phyloP scores from a whole-genome alignment of 495 filamentous ascomycete genomes.

The Umbilicaria muhlenbergii region DNA sequence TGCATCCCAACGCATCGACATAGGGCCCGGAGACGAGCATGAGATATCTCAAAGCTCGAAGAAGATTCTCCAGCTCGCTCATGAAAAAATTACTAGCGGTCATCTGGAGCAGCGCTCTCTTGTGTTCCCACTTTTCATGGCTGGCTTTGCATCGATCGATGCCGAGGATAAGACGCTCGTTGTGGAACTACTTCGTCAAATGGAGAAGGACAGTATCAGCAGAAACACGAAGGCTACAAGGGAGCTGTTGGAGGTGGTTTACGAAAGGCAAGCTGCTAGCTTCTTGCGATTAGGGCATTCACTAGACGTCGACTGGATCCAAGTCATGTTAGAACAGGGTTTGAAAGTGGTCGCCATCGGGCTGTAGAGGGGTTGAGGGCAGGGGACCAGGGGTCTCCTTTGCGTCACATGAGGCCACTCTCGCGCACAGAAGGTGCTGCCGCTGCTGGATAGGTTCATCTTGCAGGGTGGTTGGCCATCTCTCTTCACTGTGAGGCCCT shows the following conservation, averaged over 20 bases:
- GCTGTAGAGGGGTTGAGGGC: slow-evolving; percentile 9
- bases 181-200: slow-evolving; percentile 30
- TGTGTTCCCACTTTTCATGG: slow-evolving; percentile 42
- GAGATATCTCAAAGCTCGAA: slow-evolving; percentile 27
- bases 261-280: slow-evolving; percentile 29
- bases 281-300: slow-evolving; percentile 21
- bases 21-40: slow-evolving; percentile 17
- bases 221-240: slow-evolving; percentile 30
- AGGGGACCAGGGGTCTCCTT: too few relatives aligned
- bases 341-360: slow-evolving; percentile 30
- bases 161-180: slow-evolving; percentile 31
- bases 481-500: too few relatives aligned
- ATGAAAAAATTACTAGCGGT: slow-evolving; percentile 14
- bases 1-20: slow-evolving; percentile 26
- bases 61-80: slow-evolving; percentile 30
- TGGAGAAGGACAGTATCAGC: slow-evolving; percentile 37
- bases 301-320: slow-evolving; percentile 29
- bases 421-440: too few relatives aligned
- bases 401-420: too few relatives aligned
- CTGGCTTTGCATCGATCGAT: slow-evolving; percentile 29
- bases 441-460: too few relatives aligned
- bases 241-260: slow-evolving; percentile 32
- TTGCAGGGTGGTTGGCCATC: too few relatives aligned
- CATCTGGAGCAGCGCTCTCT: slow-evolving; percentile 30
- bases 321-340: slow-evolving; percentile 26